Evolutionary conservation across 2,329 filamentous ascomycete species (phyloP), one percentile per base, ranked within the genome.

Genomic region (Ceratocystis albifundus): DNA sequence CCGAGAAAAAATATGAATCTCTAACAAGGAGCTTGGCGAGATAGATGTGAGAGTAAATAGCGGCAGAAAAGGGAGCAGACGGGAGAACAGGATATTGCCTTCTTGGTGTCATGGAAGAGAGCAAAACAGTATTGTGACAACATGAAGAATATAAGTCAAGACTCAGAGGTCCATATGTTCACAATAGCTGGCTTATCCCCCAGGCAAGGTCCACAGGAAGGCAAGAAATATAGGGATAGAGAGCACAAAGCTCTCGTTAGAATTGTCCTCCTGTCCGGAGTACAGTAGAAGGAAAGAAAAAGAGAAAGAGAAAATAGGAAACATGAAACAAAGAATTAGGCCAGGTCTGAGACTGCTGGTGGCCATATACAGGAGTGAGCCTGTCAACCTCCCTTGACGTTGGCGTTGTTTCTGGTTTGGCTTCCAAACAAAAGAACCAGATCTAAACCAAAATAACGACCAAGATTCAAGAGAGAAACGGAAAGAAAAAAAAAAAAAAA

Each of bases 301-400:
- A 20, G 45, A 62, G 57, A 67, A 44, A 20, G 45, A 62, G 57
- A 62, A 30, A 67, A 61, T 36, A 36, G 10, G 53, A 64, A 59
- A 66, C 15, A 20, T 20, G 22, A 55, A 41, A 57, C 10, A 63
- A 57, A 45, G 20, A 50, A 57, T 48, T 20, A 66, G 44, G 44
- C 50, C 36, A 59, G 30, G 59, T 57, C 45, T 66, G 30, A 63
- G 61, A 48, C 61, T 59, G 46, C 61, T 63, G 61, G 61, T 48
- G 61, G 61, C 61, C 22, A 48, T 46, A 30, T 63, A 44, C 46
- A 63, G 46, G 61, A 50, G 46, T 28, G 41, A 63, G 48, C 61
- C 28, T 30, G 46, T 22, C 32, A 28, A 25, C 30, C 28, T 66
- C 25, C 20, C 32, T 17, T 46, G 10, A 32, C n/a, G 45, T 22